These are phyloP conservation scores for Somion occarium DNA, from an alignment of 1,284 basidiomycete species.

Conservation along the genomic window DNA sequence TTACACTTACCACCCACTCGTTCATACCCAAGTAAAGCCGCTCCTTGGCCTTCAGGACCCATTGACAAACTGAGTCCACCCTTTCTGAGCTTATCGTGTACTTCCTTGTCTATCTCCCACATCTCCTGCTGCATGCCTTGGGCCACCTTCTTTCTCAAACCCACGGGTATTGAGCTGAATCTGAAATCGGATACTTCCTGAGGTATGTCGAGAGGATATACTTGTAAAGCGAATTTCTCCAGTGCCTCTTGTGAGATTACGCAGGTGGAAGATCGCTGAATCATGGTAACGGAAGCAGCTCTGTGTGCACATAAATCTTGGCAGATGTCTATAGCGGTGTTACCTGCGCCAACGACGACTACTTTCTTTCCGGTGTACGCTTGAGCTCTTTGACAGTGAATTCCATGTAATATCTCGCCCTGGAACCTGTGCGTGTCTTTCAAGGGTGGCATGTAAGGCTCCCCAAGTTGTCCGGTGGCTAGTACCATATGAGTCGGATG, in stretches of 20 bases:
- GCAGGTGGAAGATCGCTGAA: conserved; percentile 27
- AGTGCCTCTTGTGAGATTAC: conserved; percentile 24
- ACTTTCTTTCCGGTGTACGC: conserved; percentile 42
- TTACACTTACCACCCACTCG: conserved; percentile 33
- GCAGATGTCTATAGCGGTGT: conserved; percentile 41
- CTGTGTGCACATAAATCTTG: conserved; percentile 39
- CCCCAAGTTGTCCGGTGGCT: conserved; percentile 49
- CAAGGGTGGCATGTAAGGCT: conserved; percentile 39
- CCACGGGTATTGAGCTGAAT: conserved; percentile 35
- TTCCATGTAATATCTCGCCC: conserved; percentile 40
- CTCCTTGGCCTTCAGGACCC: conserved; percentile 52
- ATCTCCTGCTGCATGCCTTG: conserved; percentile 17
- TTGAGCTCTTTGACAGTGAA: conserved; percentile 32
- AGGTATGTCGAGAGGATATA: conserved; percentile 36
- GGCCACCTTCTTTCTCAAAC: conserved; percentile 29
- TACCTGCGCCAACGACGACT: conserved; percentile 48
- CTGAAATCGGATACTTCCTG: conserved; percentile 42
- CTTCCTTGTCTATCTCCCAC: conserved; percentile 32
- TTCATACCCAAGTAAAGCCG: conserved; percentile 33
- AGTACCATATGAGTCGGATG: conserved; percentile 53
- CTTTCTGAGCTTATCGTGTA: conserved; percentile 50
- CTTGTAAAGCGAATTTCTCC: conserved; percentile 17
- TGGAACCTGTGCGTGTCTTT: conserved; percentile 34
- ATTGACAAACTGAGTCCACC: conserved; percentile 54
- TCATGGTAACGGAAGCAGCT: conserved; percentile 26